These are phyloP conservation scores for Lasiodiplodia sp. DNA, from an alignment of 2,329 filamentous ascomycete genomes.

Conservation along the genomic window DNA sequence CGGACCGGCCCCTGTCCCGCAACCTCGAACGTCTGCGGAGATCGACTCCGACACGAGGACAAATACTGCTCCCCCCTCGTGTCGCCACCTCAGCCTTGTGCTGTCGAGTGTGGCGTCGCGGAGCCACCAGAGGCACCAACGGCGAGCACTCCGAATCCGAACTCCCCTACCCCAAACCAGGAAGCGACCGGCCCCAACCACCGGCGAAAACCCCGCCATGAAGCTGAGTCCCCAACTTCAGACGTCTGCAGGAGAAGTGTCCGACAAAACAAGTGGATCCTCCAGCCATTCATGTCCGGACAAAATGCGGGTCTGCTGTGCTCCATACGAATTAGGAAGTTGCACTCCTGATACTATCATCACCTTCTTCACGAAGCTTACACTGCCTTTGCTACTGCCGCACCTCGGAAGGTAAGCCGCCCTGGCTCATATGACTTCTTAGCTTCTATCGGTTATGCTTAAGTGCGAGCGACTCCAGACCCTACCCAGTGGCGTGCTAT, in stretches of 20 bases:
- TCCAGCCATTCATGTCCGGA: not conserved
- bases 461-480: not conserved
- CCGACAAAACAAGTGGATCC: not conserved
- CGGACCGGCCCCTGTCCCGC: not conserved
- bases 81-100: not conserved
- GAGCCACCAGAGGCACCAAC: not conserved
- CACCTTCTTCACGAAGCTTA: not conserved
- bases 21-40: slow-evolving; percentile 20
- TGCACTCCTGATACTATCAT: not conserved
- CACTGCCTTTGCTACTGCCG: not conserved
- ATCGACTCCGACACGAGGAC: slow-evolving; percentile 25
- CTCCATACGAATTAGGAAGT: not conserved
- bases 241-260: slow-evolving; percentile 12
- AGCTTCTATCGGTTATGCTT: not conserved
- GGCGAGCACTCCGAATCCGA: slow-evolving; percentile 20
- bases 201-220: slow-evolving; percentile 1
- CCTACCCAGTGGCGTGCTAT: too few relatives aligned
- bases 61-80: not conserved
- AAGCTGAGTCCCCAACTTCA: not conserved
- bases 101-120: slow-evolving; percentile 16
- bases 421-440: not conserved
- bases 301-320: not conserved
- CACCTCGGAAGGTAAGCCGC: not conserved
- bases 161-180: slow-evolving; percentile 6
- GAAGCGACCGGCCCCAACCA: slow-evolving; percentile 1